Conservation (phyloP, 2,329 filamentous ascomycete genomes). For the Chaetomium olivaceum region DNA sequence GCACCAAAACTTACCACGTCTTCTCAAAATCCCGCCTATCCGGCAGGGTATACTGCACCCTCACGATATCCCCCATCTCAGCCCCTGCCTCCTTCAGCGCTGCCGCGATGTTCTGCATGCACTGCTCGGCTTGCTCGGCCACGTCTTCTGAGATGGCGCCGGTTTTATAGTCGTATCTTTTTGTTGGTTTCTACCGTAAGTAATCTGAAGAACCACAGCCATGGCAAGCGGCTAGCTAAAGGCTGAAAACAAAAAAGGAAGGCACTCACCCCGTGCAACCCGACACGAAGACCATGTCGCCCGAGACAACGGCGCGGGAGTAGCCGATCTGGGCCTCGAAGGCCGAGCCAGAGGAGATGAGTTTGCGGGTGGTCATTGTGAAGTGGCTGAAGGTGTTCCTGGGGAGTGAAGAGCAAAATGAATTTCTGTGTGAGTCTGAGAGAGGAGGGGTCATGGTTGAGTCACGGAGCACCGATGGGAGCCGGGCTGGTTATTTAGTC, state of each 20-base stretch:
- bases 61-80: conserved; percentile 49
- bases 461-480: neutral
- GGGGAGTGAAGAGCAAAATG: neutral
- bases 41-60: conserved; percentile 55
- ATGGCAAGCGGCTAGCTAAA: neutral
- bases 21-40: conserved; percentile 48
- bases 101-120: conserved; percentile 48
- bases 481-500: neutral
- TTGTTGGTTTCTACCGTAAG: neutral
- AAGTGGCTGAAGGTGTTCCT: neutral
- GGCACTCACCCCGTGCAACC: conserved; percentile 53
- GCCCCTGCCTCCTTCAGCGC: conserved; percentile 49
- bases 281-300: conserved; percentile 55
- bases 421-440: neutral
- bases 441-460: neutral
- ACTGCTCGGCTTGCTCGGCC: conserved; percentile 52
- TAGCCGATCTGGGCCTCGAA: conserved; percentile 58
- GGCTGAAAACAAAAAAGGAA: neutral
- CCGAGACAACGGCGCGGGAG: conserved; percentile 54
- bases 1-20: conserved; percentile 40
- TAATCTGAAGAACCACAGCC: neutral
- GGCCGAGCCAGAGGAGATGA: conserved; percentile 51
- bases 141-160: conserved; percentile 48
- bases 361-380: conserved; percentile 24
- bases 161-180: conserved; percentile 53